Percentiles rank a stretch among this genome's conserved stretches.
phyloP scores from a whole-genome alignment of 192 early-diverging fungal genomes.

The Coemansia sp. region DNA sequence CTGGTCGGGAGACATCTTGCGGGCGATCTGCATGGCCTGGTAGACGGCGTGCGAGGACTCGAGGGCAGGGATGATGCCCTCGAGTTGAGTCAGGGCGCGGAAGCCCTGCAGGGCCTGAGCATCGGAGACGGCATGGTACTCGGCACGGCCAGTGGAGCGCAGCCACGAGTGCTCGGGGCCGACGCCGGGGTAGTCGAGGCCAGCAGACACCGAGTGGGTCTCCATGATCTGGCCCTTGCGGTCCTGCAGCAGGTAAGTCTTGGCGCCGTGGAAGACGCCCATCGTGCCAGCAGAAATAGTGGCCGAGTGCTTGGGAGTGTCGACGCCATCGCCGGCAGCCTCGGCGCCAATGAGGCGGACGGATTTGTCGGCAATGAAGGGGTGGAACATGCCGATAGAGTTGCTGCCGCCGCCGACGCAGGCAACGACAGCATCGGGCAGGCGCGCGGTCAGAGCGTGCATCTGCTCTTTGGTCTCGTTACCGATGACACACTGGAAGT shows the following conservation, averaged over 20 bases:
- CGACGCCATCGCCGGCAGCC: constrained; percentile 89
- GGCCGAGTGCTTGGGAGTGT: constrained; percentile 87
- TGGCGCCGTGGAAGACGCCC: constrained; percentile 96
- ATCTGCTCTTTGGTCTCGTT: constrained; percentile 86
- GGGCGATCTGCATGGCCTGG: constrained; percentile 75
- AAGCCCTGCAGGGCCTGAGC: constrained; percentile 85
- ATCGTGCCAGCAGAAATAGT: constrained; percentile 80
- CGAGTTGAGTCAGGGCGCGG: constrained; percentile 65
- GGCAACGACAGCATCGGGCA: constrained; percentile 92
- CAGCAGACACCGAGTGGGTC: constrained; percentile 92
- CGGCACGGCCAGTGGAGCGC: constrained; percentile 80
- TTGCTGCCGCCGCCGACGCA: constrained; percentile 98
- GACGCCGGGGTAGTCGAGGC: constrained; percentile 98
- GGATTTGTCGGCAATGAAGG: constrained; percentile 81
- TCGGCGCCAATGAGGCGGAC: constrained; percentile 92
- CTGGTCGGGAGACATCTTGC: constrained; percentile 69
- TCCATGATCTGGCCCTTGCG: constrained; percentile 94
- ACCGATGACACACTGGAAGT: constrained; percentile 98
- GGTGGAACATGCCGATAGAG: constrained; percentile 96
- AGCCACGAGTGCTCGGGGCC: constrained; percentile 96
- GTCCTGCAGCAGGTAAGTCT: constrained; percentile 93
- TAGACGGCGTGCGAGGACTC: constrained; percentile 94
- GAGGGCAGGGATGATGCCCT: constrained; percentile 94
- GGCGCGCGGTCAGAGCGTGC: constrained; percentile 71
- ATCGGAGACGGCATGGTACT: constrained; percentile 80